Conservation (phyloP, 768 basidiomycete genomes). For the Tremella fuciformis region DNA sequence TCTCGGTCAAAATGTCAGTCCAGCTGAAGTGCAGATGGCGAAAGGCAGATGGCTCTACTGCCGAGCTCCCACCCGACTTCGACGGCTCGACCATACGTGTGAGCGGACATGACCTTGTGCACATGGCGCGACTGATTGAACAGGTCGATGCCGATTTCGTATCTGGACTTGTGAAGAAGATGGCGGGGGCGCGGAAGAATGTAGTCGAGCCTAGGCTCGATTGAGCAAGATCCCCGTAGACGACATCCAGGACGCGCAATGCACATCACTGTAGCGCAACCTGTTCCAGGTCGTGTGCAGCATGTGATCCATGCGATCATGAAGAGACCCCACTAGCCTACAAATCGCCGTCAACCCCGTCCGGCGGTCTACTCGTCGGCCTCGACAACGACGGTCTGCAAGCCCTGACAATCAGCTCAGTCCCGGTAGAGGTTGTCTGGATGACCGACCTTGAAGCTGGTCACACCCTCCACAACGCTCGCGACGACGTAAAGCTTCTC, state of each 20-base stretch:
- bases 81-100: slow-evolving; percentile 2
- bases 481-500: slow-evolving; percentile 96
- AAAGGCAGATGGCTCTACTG: not conserved
- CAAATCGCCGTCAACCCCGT: not conserved
- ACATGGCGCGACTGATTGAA: not conserved
- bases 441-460: slow-evolving; percentile 72
- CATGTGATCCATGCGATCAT: slow-evolving; percentile 5
- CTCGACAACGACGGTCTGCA: slow-evolving; percentile 36
- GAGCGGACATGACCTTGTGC: not conserved
- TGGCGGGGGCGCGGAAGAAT: not conserved
- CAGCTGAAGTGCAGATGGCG: not conserved
- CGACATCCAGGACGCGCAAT: not conserved
- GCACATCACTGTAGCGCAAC: not conserved
- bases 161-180: slow-evolving; percentile 1
- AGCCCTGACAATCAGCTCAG: slow-evolving; percentile 19
- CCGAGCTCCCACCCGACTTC: not conserved
- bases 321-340: slow-evolving; percentile 11
- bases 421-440: not conserved
- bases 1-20: not conserved
- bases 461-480: slow-evolving; percentile 67
- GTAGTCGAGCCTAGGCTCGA: not conserved
- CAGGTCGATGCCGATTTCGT: slow-evolving; percentile 2
- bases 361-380: slow-evolving; percentile 30
- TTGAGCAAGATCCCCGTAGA: not conserved
- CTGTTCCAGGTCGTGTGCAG: not conserved